Evolutionary conservation across 1,284 basidiomycete genomes (phyloP).

Genomic region (Wallemia mellicola): DNA sequence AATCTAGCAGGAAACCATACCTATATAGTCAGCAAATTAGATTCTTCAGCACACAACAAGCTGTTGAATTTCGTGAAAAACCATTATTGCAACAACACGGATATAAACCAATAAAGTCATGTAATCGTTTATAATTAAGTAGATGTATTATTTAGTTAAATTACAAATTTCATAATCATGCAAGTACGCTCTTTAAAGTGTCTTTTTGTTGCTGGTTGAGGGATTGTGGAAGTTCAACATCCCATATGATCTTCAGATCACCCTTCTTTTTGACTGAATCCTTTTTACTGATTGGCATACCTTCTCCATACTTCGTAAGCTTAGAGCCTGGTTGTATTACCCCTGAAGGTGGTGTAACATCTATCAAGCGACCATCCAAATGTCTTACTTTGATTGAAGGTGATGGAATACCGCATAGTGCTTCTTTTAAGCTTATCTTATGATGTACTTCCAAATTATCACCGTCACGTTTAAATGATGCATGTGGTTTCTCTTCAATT

Average conservation of each 20-base stretch:
- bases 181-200: constrained; percentile 36
- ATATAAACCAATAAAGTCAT: background rate
- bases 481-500: constrained; percentile 66
- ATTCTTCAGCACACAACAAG: no score
- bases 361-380: constrained; percentile 47
- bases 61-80: no score
- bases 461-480: constrained; percentile 39
- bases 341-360: constrained; percentile 33
- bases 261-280: constrained; percentile 41
- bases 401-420: constrained; percentile 28
- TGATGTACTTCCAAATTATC: constrained; percentile 40
- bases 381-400: constrained; percentile 24
- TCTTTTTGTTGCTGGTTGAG: constrained; percentile 47
- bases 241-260: constrained; percentile 52
- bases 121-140: background rate
- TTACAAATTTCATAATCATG: constrained; percentile 11
- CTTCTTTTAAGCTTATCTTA: constrained; percentile 49
- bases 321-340: constrained; percentile 50
- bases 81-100: background rate
- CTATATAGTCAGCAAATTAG: no score
- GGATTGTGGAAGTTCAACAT: constrained; percentile 49
- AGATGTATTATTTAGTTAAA: background rate
- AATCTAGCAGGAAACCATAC: no score
- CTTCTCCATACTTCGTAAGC: constrained; percentile 39
- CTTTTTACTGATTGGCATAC: constrained; percentile 69